phyloP scores from a whole-genome alignment of 2,329 filamentous ascomycete genomes.

The Nakataea oryzae region DNA sequence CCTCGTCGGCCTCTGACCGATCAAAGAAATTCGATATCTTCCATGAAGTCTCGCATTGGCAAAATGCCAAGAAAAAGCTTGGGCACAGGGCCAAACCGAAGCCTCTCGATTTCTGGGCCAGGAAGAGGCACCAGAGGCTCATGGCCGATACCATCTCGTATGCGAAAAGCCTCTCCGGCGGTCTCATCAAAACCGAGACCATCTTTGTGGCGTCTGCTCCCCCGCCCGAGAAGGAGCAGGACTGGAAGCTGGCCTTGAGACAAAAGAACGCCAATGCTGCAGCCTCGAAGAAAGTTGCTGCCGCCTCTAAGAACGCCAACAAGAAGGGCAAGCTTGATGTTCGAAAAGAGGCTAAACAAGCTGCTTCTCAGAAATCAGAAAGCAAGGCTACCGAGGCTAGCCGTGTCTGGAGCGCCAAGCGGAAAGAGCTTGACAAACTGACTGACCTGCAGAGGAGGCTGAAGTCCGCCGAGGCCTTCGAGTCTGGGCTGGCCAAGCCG shows the following conservation, averaged over 20 bases:
- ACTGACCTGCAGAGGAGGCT: constrained; percentile 31
- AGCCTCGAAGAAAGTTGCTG: not conserved
- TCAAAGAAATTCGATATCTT: constrained; percentile 24
- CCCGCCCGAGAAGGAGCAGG: constrained; percentile 7
- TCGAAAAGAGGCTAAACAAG: constrained; percentile 20
- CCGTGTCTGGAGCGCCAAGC: constrained; percentile 32
- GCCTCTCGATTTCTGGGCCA: constrained; percentile 18
- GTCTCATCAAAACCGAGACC: constrained; percentile 51
- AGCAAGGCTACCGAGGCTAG: constrained; percentile 19
- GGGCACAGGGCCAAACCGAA: constrained; percentile 23
- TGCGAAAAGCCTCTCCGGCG: constrained; percentile 58
- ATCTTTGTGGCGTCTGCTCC: constrained; percentile 33
- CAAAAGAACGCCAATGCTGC: constrained; percentile 11
- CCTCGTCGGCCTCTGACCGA: constrained; percentile 14
- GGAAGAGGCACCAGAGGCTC: constrained; percentile 47
- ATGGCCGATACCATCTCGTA: constrained; percentile 60
- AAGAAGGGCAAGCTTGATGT: constrained; percentile 20
- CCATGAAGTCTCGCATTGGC: constrained; percentile 48
- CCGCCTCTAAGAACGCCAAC: constrained; percentile 12
- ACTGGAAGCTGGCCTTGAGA: constrained; percentile 9
- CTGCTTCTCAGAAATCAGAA: constrained; percentile 10
- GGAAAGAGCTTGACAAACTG: constrained; percentile 35
- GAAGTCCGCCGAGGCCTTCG: constrained; percentile 34
- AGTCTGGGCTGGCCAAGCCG: constrained; percentile 24
- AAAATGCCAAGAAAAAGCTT: constrained; percentile 43